Evolutionary conservation across 441 rosid species (phyloP).

Genomic region (Omphalea diandra): DNA sequence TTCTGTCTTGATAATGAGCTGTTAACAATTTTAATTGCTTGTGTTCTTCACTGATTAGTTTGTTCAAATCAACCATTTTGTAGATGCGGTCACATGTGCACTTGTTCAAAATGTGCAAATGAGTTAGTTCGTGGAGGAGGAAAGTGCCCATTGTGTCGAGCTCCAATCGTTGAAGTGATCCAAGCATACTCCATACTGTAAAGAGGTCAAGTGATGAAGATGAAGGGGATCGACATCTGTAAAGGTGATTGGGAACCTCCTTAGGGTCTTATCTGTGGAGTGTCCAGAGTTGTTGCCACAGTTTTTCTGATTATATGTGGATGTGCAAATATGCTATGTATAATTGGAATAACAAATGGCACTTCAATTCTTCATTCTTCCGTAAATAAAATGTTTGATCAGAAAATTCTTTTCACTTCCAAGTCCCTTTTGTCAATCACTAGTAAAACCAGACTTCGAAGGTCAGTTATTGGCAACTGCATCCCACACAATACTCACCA

Average conservation of each 20-base stretch:
- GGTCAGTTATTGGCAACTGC: too few species aligned
- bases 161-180: constrained; percentile 89
- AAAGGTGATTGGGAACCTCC: constrained; percentile 15
- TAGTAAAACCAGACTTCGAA: background rate
- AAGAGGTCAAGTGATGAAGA: constrained; percentile 27
- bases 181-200: constrained; percentile 94
- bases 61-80: constrained; percentile 11
- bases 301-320: constrained; percentile 42
- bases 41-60: background rate
- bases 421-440: background rate
- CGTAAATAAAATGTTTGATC: constrained; percentile 27
- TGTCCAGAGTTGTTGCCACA: background rate
- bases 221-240: constrained; percentile 14
- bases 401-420: background rate
- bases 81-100: constrained; percentile 99
- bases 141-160: constrained; percentile 95
- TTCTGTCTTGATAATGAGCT: background rate
- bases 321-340: constrained; percentile 27
- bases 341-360: constrained; percentile 46
- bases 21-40: background rate
- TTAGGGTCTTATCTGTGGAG: constrained; percentile 19
- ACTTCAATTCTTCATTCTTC: constrained; percentile 44
- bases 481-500: too few species aligned
- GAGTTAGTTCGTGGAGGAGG: constrained; percentile 86
- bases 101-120: constrained; percentile 89